Evolutionary conservation across 2,329 filamentous ascomycete genomes (phyloP).

Genomic region (Aspergillus brunneoviolaceus): DNA sequence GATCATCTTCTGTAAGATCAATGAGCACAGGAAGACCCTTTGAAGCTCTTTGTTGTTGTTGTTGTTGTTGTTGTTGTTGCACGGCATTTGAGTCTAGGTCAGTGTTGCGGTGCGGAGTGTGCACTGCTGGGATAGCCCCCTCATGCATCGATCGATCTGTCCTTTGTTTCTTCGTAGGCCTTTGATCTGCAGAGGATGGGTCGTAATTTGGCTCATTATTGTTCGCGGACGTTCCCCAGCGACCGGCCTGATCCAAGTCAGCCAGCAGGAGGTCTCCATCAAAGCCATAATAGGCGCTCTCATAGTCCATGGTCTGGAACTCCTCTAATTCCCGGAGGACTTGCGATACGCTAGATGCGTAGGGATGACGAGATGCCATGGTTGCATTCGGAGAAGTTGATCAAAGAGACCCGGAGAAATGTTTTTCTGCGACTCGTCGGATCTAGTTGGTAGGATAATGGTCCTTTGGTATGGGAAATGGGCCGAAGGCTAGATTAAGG

Average conservation of each 20-base stretch:
- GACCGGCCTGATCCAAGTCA: background rate
- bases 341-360: background rate
- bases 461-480: background rate
- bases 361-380: background rate
- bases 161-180: background rate
- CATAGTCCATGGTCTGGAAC: background rate
- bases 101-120: background rate
- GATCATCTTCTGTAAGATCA: conserved; percentile 1
- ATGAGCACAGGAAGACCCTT: background rate
- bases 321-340: background rate
- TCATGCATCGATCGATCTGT: background rate
- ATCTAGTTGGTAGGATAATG: background rate
- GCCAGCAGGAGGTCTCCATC: background rate
- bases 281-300: background rate
- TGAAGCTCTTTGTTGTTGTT: background rate
- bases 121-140: background rate
- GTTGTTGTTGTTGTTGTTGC: background rate
- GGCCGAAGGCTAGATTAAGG: background rate
- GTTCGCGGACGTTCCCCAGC: background rate
- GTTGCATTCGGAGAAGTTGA: background rate
- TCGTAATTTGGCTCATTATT: background rate
- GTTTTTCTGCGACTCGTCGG: background rate
- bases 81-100: background rate
- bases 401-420: background rate
- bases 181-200: background rate